A percentile compares a stretch with the other conserved stretches of the same genome.
Evolutionary conservation across 164 flowering plant genomes (phyloP).

Genomic region (Kingdonia uniflora): DNA sequence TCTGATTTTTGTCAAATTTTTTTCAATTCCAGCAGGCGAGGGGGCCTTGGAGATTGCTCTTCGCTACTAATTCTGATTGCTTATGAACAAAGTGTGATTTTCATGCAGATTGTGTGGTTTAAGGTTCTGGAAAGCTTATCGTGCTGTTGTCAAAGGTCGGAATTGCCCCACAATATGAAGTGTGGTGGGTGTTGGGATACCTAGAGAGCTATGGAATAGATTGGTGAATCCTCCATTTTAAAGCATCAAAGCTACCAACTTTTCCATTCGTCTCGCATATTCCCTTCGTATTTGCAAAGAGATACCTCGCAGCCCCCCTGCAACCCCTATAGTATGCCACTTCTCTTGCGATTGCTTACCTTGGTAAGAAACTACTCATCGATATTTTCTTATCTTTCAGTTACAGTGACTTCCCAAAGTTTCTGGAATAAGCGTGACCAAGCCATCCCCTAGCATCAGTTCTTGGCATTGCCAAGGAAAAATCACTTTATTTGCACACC

Average conservation of each 20-base stretch:
- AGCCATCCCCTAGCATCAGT: slow-evolving; percentile 40
- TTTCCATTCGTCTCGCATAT: slow-evolving; percentile 71
- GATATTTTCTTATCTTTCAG: slow-evolving; percentile 6
- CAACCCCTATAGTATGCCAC: slow-evolving; percentile 83
- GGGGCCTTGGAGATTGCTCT: too few species aligned
- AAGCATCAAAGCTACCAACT: slow-evolving; percentile 80
- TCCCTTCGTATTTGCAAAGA: slow-evolving; percentile 95
- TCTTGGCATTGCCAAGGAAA: slow-evolving; percentile 37
- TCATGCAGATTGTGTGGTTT: slow-evolving; percentile 86
- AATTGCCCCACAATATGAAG: slow-evolving; percentile 95
- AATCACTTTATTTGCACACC: slow-evolving; percentile 58
- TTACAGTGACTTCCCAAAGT: slow-evolving; percentile 47
- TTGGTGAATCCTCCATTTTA: slow-evolving; percentile 93
- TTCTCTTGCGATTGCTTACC: too few species aligned
- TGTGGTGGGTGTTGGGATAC: slow-evolving; percentile 96
- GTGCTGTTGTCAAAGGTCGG: slow-evolving; percentile 67
- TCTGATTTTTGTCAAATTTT: too few species aligned
- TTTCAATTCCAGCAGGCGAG: too few species aligned
- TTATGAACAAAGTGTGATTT: slow-evolving; percentile 2
- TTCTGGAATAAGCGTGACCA: slow-evolving; percentile 30
- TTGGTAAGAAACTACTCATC: too few species aligned
- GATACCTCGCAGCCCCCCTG: slow-evolving; percentile 90
- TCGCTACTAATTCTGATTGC: background rate
- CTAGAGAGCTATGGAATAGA: slow-evolving; percentile 97
- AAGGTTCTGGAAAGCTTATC: slow-evolving; percentile 85